These are phyloP conservation scores for Thymus mandschuricus DNA, from an alignment of 257 asterid genomes.

Conservation along the genomic window DNA sequence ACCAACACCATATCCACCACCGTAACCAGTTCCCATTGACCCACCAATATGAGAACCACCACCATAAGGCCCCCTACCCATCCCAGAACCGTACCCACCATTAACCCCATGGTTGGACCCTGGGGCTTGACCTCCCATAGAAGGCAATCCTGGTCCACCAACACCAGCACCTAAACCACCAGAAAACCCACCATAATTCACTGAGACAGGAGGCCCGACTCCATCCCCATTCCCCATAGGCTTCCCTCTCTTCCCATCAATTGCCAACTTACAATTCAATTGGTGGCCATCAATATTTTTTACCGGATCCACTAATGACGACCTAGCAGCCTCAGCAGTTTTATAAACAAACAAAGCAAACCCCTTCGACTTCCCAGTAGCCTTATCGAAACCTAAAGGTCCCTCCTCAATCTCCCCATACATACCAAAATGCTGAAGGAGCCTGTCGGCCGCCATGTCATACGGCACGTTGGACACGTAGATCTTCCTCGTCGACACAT, in stretches of 20 bases:
- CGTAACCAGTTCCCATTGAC: slow-evolving; percentile 55
- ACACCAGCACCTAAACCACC: slow-evolving; percentile 48
- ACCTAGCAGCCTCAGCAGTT: slow-evolving; percentile 71
- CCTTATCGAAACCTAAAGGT: slow-evolving; percentile 84
- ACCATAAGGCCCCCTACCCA: slow-evolving; percentile 59
- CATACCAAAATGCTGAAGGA: slow-evolving; percentile 69
- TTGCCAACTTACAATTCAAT: slow-evolving; percentile 75
- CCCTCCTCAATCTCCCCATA: slow-evolving; percentile 95
- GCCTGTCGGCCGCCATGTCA: slow-evolving; percentile 75
- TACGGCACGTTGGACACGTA: slow-evolving; percentile 78
- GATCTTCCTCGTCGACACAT: slow-evolving; percentile 76
- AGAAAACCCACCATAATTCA: slow-evolving; percentile 51
- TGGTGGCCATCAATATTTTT: slow-evolving; percentile 82
- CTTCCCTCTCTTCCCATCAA: slow-evolving; percentile 73
- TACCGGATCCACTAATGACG: slow-evolving; percentile 64
- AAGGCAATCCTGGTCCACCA: slow-evolving; percentile 51
- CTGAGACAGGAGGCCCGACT: slow-evolving; percentile 38
- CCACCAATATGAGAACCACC: slow-evolving; percentile 59
- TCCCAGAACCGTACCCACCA: slow-evolving; percentile 49
- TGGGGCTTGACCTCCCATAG: slow-evolving; percentile 50
- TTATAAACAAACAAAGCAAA: slow-evolving; percentile 83
- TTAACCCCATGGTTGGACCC: slow-evolving; percentile 51
- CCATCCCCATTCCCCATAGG: slow-evolving; percentile 61
- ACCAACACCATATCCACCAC: slow-evolving; percentile 38
- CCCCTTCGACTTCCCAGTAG: slow-evolving; percentile 85